A percentile compares a stretch with the other conserved stretches of the same genome.
These are phyloP conservation scores for Cordyceps cateniannulata DNA, from an alignment of 2,329 filamentous ascomycete species.

Conservation along the genomic window DNA sequence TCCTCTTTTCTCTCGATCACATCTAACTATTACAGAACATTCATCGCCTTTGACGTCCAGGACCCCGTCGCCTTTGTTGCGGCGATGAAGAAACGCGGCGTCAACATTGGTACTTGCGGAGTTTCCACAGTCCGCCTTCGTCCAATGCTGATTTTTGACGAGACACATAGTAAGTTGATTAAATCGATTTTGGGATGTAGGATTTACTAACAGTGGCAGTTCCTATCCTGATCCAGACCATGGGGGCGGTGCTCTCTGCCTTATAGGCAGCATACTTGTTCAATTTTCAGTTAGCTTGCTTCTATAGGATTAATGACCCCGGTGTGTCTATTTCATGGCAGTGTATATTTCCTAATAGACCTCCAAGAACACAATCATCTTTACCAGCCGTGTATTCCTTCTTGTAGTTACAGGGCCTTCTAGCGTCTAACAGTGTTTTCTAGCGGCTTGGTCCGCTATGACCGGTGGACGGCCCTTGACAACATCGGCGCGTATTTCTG, in stretches of 20 bases:
- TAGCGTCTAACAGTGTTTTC: neutral
- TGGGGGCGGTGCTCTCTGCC: constrained; percentile 24
- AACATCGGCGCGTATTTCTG: too few relatives aligned
- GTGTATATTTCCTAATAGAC: neutral
- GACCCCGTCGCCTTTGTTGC: constrained; percentile 62
- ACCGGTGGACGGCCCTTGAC: too few relatives aligned
- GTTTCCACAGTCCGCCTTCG: constrained; percentile 62
- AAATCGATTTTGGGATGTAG: neutral
- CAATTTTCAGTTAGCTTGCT: too few relatives aligned
- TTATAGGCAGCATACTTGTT: constrained; percentile 14
- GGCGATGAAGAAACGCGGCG: constrained; percentile 63
- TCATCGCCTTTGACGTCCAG: constrained; percentile 73
- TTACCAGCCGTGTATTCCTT: neutral
- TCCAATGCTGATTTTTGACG: constrained; percentile 57
- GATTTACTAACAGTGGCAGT: constrained; percentile 5
- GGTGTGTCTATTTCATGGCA: neutral
- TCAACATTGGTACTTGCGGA: constrained; percentile 75
- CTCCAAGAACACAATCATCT: neutral
- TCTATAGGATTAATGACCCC: neutral
- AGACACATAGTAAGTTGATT: constrained; percentile 37
- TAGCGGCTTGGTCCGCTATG: neutral
- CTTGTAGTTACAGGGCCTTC: too few relatives aligned
- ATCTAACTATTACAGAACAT: constrained; percentile 40
- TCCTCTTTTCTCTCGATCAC: neutral
- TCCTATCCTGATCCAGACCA: constrained; percentile 21